Percentiles rank a stretch among this genome's conserved stretches.
These are phyloP conservation scores for Syzygium malaccense DNA, from an alignment of 441 rosid species.

Conservation along the genomic window DNA sequence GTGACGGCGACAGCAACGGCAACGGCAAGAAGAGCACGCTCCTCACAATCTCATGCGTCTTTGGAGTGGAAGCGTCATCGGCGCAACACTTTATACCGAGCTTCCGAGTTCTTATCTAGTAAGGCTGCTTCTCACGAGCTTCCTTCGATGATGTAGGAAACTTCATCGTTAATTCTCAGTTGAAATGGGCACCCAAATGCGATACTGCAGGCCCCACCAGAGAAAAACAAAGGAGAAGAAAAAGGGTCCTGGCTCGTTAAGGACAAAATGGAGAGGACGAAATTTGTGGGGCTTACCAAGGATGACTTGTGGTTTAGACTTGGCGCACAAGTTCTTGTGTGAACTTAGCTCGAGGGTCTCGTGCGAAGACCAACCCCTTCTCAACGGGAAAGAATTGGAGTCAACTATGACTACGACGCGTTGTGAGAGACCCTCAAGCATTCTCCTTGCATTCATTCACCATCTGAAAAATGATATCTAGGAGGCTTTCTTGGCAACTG, in stretches of 20 bases:
- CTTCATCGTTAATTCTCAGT: constrained; percentile 24
- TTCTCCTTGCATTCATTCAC: neutral
- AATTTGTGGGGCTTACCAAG: constrained; percentile 4
- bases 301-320: neutral
- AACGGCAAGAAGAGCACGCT: neutral
- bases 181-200: neutral
- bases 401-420: neutral
- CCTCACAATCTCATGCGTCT: neutral
- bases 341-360: constrained; percentile 3
- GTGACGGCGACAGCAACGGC: too few relatives aligned
- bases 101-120: neutral
- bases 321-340: neutral
- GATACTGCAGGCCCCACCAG: neutral
- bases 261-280: neutral
- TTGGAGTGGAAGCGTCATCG: neutral
- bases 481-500: neutral
- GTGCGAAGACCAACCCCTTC: constrained; percentile 2
- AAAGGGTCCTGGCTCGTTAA: neutral
- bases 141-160: constrained; percentile 31
- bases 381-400: neutral
- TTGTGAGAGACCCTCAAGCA: neutral
- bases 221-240: neutral
- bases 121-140: constrained; percentile 27
- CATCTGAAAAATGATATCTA: neutral
- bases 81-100: neutral